A percentile compares a stretch with the other conserved stretches of the same genome.
phyloP scores from a whole-genome alignment of 1,139 yeast genomes.

The Cylindricascospora bacillispora region DNA sequence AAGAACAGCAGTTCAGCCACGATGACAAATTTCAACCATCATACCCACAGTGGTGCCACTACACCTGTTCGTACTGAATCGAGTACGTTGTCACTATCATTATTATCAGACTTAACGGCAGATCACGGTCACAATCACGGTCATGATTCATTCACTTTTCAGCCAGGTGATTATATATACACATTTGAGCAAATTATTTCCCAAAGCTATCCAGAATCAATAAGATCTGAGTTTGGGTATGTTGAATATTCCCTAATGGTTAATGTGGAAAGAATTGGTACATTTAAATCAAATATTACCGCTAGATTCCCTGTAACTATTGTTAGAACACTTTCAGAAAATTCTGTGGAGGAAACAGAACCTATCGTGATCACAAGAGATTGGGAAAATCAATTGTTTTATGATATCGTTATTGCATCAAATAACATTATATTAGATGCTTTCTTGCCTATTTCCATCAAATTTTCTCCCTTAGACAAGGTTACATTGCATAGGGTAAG shows the following conservation, averaged over 20 bases:
- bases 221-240: slow-evolving; percentile 67
- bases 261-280: slow-evolving; percentile 58
- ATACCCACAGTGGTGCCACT: not conserved
- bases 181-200: slow-evolving; percentile 85
- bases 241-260: slow-evolving; percentile 64
- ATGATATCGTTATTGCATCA: slow-evolving; percentile 82
- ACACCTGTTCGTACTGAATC: too few species aligned
- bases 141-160: slow-evolving; percentile 31
- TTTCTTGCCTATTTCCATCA: slow-evolving; percentile 69
- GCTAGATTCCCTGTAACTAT: slow-evolving; percentile 55
- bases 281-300: slow-evolving; percentile 64
- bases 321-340: slow-evolving; percentile 66
- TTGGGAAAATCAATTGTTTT: slow-evolving; percentile 87
- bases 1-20: not conserved
- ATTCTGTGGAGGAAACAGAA: slow-evolving; percentile 76
- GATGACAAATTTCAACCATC: not conserved
- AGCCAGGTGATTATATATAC: slow-evolving; percentile 83
- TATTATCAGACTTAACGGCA: too few species aligned
- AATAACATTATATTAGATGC: slow-evolving; percentile 79
- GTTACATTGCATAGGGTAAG: slow-evolving; percentile 78
- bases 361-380: slow-evolving; percentile 83
- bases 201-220: slow-evolving; percentile 70
- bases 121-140: too few species aligned
- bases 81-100: not conserved
- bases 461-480: slow-evolving; percentile 77